These are phyloP conservation scores for Candida orba DNA, from an alignment of 805 yeast species.

Conservation along the genomic window DNA sequence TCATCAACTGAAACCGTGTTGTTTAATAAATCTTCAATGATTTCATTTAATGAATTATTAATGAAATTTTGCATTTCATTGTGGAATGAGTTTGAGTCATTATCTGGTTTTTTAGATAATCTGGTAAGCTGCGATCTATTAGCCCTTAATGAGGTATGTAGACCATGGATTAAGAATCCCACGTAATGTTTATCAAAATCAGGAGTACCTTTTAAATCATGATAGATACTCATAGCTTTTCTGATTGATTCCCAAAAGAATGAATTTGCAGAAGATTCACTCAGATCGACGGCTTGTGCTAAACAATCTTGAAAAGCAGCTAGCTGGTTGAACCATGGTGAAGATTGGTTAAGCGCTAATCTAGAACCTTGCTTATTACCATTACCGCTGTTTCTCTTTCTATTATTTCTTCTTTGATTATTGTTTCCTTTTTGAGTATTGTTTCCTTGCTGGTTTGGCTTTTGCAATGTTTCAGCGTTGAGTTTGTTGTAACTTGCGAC, in stretches of 20 bases:
- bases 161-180: conserved; percentile 41
- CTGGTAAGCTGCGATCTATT: conserved; percentile 48
- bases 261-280: conserved; percentile 34
- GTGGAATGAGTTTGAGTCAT: conserved; percentile 50
- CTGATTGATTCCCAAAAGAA: conserved; percentile 47
- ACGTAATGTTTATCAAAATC: conserved; percentile 41
- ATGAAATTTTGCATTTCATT: conserved; percentile 45
- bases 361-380: conserved; percentile 25
- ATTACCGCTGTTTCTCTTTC: conserved; percentile 2
- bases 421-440: conserved; percentile 1
- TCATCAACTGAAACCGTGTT: conserved; percentile 38
- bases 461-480: neutral
- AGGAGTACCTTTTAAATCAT: conserved; percentile 38
- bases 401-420: neutral
- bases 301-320: conserved; percentile 47
- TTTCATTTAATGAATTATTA: conserved; percentile 43
- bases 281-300: conserved; percentile 25
- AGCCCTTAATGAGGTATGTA: conserved; percentile 50
- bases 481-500: conserved; percentile 21
- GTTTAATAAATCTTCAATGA: conserved; percentile 42
- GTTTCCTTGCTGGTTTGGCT: neutral
- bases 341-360: conserved; percentile 13
- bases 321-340: conserved; percentile 46
- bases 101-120: conserved; percentile 51
- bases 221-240: conserved; percentile 43